phyloP scores from a whole-genome alignment of 2,329 filamentous ascomycete genomes.

The Penicillium griseofulvum region DNA sequence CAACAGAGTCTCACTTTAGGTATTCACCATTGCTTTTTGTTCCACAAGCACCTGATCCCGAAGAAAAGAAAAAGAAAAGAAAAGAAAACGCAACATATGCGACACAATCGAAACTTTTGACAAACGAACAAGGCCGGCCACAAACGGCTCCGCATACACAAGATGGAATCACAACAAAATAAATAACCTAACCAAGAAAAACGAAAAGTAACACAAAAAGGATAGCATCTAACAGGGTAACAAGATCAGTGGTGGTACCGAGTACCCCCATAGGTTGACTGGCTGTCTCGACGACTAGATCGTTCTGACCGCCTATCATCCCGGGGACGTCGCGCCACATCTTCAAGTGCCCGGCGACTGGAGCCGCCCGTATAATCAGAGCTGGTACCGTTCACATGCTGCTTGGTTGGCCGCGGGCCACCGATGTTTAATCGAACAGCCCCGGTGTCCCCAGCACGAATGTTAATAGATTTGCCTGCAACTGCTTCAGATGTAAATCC shows the following conservation, averaged over 20 bases:
- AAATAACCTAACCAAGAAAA: constrained; percentile 6
- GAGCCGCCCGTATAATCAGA: constrained; percentile 34
- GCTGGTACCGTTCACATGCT: constrained; percentile 32
- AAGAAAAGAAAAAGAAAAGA: neutral
- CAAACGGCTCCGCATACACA: constrained; percentile 8
- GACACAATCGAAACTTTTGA: constrained; percentile 20
- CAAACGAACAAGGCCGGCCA: constrained; percentile 10
- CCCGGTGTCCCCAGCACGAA: constrained; percentile 40
- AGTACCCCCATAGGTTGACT: constrained; percentile 35
- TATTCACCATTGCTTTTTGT: constrained; percentile 11
- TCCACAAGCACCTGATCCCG: constrained; percentile 17
- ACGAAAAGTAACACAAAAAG: neutral
- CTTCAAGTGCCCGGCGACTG: constrained; percentile 34
- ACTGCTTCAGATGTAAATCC: constrained; percentile 38
- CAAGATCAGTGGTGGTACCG: constrained; percentile 10
- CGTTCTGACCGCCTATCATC: constrained; percentile 39
- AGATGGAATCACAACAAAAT: constrained; percentile 9
- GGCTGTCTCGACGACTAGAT: constrained; percentile 38
- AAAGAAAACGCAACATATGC: constrained; percentile 1
- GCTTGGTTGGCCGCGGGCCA: constrained; percentile 33
- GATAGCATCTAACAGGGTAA: neutral
- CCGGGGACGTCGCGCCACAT: constrained; percentile 30
- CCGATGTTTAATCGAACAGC: constrained; percentile 41
- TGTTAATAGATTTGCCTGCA: constrained; percentile 39
- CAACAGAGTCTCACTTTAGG: neutral